These are phyloP conservation scores for Lasiodiplodia gonubiensis DNA, from an alignment of 2,329 filamentous ascomycete species.

Conservation along the genomic window DNA sequence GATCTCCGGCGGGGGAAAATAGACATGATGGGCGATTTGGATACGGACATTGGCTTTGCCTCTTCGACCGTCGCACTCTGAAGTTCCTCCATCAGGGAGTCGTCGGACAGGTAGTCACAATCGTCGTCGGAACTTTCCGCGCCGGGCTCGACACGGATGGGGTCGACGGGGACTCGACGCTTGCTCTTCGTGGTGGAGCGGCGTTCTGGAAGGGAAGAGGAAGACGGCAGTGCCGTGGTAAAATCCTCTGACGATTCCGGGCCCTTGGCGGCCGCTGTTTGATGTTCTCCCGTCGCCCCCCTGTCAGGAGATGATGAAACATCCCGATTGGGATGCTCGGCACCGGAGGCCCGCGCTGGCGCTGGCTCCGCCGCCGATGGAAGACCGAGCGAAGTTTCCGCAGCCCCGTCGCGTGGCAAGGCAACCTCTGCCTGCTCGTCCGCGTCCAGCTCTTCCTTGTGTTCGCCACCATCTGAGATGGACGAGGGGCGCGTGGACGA, in stretches of 20 bases:
- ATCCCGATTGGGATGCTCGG: conserved; percentile 26
- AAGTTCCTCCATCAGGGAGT: conserved; percentile 83
- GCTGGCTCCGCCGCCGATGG: conserved; percentile 24
- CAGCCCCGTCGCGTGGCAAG: conserved; percentile 1
- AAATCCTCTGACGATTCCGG: conserved; percentile 23
- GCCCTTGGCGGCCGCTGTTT: conserved; percentile 25
- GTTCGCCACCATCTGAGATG: conserved; percentile 45
- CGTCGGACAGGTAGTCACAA: conserved; percentile 69
- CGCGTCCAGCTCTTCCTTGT: conserved; percentile 32
- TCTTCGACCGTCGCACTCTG: conserved; percentile 81
- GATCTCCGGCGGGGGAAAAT: conserved; percentile 55
- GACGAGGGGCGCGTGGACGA: conserved; percentile 48
- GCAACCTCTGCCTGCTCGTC: conserved; percentile 31
- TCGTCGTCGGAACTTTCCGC: conserved; percentile 35
- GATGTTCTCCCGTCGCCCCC: conserved; percentile 29
- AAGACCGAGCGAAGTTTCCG: conserved; percentile 26
- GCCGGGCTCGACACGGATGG: conserved; percentile 22
- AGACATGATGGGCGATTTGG: conserved; percentile 80
- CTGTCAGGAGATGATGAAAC: conserved; percentile 29
- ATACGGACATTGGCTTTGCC: conserved; percentile 78
- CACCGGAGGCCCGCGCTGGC: conserved; percentile 22
- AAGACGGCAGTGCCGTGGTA: conserved; percentile 27
- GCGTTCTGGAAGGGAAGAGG: conserved; percentile 26
- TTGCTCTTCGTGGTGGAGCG: conserved; percentile 27
- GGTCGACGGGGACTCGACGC: conserved; percentile 27